phyloP scores from a whole-genome alignment of 2,329 filamentous ascomycete species.

The Monosporascus sp. region DNA sequence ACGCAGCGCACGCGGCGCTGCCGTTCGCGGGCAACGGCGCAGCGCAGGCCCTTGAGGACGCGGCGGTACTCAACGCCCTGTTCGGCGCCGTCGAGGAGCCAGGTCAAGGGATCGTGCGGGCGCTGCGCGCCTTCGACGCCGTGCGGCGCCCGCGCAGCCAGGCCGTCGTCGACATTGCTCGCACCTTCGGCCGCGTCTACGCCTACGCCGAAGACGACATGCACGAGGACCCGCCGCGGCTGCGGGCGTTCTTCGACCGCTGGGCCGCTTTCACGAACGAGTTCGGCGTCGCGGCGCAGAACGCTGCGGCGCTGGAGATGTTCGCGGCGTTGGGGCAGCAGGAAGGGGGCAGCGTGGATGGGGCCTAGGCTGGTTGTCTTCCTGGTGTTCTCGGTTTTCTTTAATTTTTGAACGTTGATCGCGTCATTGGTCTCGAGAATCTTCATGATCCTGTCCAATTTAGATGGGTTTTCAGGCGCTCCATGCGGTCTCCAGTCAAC shows the following conservation, averaged over 20 bases:
- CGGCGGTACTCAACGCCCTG: slow-evolving; percentile 22
- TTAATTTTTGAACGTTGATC: no score
- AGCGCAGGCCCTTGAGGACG: slow-evolving; percentile 32
- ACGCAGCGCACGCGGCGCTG: slow-evolving; percentile 29
- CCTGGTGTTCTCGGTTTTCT: no score
- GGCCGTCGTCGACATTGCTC: slow-evolving; percentile 23
- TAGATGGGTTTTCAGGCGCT: no score
- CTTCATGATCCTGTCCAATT: no score
- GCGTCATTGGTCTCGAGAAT: no score
- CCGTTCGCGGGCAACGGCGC: slow-evolving; percentile 32
- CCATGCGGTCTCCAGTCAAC: no score
- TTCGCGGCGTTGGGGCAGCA: slow-evolving; percentile 5
- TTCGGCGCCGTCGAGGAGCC: slow-evolving; percentile 11
- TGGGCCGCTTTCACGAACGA: slow-evolving; percentile 25
- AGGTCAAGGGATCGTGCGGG: slow-evolving; percentile 9
- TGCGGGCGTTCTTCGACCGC: slow-evolving; percentile 21
- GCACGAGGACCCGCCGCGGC: slow-evolving; percentile 22
- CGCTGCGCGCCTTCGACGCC: slow-evolving; percentile 23
- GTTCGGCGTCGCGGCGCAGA: slow-evolving; percentile 24
- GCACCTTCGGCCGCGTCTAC: slow-evolving; percentile 23
- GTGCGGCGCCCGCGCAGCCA: slow-evolving; percentile 25
- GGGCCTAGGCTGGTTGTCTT: not conserved
- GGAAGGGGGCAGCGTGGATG: not conserved
- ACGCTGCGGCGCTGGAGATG: slow-evolving; percentile 13
- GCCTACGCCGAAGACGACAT: slow-evolving; percentile 22